Conservation (phyloP, 2,329 filamentous ascomycete species). For the Penicillium hesseltinei region DNA sequence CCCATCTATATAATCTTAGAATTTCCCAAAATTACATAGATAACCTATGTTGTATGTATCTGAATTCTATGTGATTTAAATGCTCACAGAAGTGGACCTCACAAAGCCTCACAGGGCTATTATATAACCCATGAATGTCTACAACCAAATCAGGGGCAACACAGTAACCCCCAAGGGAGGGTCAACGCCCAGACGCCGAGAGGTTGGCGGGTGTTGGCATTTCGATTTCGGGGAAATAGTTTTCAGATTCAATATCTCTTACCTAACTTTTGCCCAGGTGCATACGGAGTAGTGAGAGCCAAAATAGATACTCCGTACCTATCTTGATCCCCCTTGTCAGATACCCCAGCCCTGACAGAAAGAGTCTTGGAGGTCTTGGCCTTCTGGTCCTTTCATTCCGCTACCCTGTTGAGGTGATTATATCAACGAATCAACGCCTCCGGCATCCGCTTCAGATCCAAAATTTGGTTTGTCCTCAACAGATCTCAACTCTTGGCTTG, state of each 20-base stretch:
- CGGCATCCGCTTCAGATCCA: not conserved
- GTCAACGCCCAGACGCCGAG: slow-evolving; percentile 10
- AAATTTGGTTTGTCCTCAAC: slow-evolving; percentile 1
- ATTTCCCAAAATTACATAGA: not conserved
- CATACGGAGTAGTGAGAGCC: not conserved
- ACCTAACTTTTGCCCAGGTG: slow-evolving; percentile 11
- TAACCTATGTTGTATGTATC: not conserved
- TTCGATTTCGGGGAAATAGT: slow-evolving; percentile 3
- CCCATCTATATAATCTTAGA: not conserved
- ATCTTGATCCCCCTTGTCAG: not conserved
- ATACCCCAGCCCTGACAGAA: not conserved
- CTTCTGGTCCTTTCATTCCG: slow-evolving; percentile 9
- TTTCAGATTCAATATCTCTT: slow-evolving; percentile 14
- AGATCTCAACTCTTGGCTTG: slow-evolving; percentile 6
- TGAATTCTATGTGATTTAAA: not conserved
- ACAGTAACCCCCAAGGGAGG: not conserved
- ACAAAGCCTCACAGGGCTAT: not conserved
- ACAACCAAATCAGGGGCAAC: not conserved
- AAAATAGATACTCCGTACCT: not conserved
- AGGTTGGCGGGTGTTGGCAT: slow-evolving; percentile 18
- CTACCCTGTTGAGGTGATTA: not conserved
- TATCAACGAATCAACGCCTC: slow-evolving; percentile 1
- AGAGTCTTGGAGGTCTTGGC: slow-evolving; percentile 9
- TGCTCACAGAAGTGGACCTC: not conserved
- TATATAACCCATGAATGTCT: not conserved